phyloP scores from a whole-genome alignment of 2,329 filamentous ascomycete species.

The Neofusicoccum sp. region DNA sequence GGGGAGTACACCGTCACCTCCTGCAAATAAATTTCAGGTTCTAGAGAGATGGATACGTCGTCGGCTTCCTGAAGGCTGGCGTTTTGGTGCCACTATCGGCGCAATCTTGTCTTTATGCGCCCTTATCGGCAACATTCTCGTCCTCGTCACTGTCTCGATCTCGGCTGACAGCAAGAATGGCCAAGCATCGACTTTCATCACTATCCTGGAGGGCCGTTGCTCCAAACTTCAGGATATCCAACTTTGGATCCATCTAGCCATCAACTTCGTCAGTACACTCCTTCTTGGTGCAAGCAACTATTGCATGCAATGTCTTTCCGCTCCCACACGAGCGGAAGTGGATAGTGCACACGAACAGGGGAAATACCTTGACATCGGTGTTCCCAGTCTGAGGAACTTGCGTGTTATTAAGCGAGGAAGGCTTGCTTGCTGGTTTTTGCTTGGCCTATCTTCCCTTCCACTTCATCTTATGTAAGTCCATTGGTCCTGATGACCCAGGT shows the following conservation, averaged over 20 bases:
- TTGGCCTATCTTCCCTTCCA: constrained; percentile 1
- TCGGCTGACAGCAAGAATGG: neutral
- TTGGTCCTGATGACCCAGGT: neutral
- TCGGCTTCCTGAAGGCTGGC: neutral
- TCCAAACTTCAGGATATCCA: too few relatives aligned
- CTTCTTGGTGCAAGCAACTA: constrained; percentile 5
- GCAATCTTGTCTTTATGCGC: neutral
- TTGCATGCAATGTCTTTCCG: constrained; percentile 11
- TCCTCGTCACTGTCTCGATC: neutral
- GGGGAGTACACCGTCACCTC: too few relatives aligned
- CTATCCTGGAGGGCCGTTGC: neutral
- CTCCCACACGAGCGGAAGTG: constrained; percentile 5
- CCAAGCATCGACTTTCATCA: neutral
- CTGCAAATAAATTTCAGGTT: too few relatives aligned
- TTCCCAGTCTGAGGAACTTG: constrained; percentile 45
- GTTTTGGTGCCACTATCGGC: neutral
- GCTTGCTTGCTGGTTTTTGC: neutral
- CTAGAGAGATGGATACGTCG: too few relatives aligned
- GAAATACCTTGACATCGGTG: constrained; percentile 50
- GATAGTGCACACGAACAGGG: neutral
- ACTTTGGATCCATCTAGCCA: constrained; percentile 42
- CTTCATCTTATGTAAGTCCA: constrained; percentile 11
- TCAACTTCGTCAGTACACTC: constrained; percentile 16
- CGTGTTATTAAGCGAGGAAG: constrained; percentile 21
- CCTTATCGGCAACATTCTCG: neutral